Base-by-base conservation (phyloP, 129 eudicot genomes). In the Deinandra increscens region DNA sequence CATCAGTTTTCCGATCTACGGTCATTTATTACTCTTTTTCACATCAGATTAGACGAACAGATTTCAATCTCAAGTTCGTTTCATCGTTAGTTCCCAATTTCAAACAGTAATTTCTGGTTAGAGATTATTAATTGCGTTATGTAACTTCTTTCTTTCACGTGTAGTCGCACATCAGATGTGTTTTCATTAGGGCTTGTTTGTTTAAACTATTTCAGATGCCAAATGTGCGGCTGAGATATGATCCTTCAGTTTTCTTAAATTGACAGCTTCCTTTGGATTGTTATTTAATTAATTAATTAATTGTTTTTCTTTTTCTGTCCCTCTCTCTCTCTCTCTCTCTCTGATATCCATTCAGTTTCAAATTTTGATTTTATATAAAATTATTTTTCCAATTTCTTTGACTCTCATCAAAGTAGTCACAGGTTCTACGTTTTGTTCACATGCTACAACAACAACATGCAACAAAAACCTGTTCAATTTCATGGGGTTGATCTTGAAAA, bases 191-290 rank as follows among this genome's bases (percentile, higher is more conserved):
- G 6, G 8, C 2, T 42, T 8, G 43, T 59, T 54, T 68, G 4
- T 38, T 26, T 34, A 0, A 42, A 33, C 12, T 56, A 43, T 42
- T 54, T 56, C 31, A 48, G 64, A 68, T 76, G 75, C 75, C 75
- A 69, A 76, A 76, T 76, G 81, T 76, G 81, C 81, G 81, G 76
- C 18, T 69, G 29, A 17, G 81, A 76, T 76, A 43, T 45, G 31
- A 20, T 76, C 54, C 63, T 29, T 1, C 17, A 23, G 3, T 15
- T 6, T 55, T 55, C 13, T 31, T 23, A 77, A 69, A 77, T 68
- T 37, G 80, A 76, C 58, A 76, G 76, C 39, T 49, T 76, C 33
- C 0, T 39, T 13, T 49, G 43, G 17, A 4, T 38, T 69, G 7
- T 19, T 36, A 46, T 56, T 75, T 46, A 13, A 26, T 26, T 26